phyloP scores from a whole-genome alignment of 2,329 filamentous ascomycete genomes.

The Stagonosporopsis cucurbitacearum region DNA sequence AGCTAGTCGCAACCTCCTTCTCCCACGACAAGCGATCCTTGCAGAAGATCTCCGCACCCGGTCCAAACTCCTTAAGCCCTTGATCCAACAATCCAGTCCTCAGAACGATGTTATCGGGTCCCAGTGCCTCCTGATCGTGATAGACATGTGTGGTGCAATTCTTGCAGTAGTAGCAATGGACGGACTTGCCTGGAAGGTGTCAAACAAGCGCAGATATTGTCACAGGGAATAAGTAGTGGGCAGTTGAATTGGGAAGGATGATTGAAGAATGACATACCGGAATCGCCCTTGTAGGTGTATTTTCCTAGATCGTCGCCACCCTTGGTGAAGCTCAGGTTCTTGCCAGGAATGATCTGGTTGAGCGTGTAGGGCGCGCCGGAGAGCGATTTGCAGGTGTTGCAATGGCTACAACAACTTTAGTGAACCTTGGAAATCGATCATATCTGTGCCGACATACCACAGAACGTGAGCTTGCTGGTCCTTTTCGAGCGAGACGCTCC shows the following conservation, averaged over 20 bases:
- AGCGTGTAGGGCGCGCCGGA: conserved; percentile 60
- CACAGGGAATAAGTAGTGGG: background rate
- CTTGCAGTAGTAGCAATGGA: conserved; percentile 65
- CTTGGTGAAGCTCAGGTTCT: conserved; percentile 59
- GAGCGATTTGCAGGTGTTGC: conserved; percentile 63
- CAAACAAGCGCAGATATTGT: background rate
- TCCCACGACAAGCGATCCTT: conserved; percentile 61
- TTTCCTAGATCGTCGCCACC: conserved; percentile 55
- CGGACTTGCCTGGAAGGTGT: conserved; percentile 54
- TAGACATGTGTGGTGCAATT: conserved; percentile 64
- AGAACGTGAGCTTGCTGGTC: conserved; percentile 55
- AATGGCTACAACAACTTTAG: conserved; percentile 53
- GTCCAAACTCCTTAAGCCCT: conserved; percentile 55
- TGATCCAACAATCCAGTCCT: conserved; percentile 58
- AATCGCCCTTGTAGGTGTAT: conserved; percentile 65
- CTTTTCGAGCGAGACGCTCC: conserved; percentile 57
- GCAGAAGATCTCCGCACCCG: conserved; percentile 62
- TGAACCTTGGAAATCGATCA: background rate
- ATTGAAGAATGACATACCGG: conserved; percentile 45
- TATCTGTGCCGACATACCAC: conserved; percentile 47
- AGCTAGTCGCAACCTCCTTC: conserved; percentile 55
- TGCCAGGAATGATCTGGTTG: conserved; percentile 61
- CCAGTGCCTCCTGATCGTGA: conserved; percentile 61
- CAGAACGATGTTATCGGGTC: conserved; percentile 59
- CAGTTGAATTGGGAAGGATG: background rate